Percentiles rank a stretch among this genome's conserved stretches.
Evolutionary conservation across 495 filamentous ascomycete genomes (phyloP).

Genomic region (Neurospora cerealis): DNA sequence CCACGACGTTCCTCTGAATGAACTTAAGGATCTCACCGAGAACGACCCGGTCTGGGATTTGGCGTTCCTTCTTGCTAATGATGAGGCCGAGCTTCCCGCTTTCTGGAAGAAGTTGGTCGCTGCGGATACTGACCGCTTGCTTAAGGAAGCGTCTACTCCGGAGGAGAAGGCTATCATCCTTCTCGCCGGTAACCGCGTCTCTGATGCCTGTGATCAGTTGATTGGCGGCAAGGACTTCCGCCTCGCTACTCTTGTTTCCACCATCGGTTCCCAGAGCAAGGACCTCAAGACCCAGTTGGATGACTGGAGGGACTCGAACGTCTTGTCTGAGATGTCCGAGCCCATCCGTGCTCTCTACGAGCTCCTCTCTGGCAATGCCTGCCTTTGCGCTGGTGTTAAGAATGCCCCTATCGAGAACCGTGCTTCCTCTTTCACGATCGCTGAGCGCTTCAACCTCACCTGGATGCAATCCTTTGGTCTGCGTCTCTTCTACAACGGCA

Average conservation of each 20-base stretch:
- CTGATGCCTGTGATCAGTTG: conserved; percentile 71
- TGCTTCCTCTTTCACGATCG: conserved; percentile 63
- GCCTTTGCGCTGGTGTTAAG: conserved; percentile 65
- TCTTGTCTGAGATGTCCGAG: conserved; percentile 78
- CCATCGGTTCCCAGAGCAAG: conserved; percentile 59
- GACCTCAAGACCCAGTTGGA: conserved; percentile 70
- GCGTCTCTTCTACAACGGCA: conserved; percentile 71
- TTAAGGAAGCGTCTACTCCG: conserved; percentile 38
- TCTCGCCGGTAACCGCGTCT: conserved; percentile 64
- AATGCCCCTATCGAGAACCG: conserved; percentile 64
- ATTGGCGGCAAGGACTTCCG: conserved; percentile 63
- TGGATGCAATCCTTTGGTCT: conserved; percentile 92
- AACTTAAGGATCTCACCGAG: conserved; percentile 25
- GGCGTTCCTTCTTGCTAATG: conserved; percentile 79
- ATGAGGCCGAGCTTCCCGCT: conserved; percentile 43
- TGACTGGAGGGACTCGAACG: conserved; percentile 70
- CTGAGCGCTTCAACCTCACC: conserved; percentile 71
- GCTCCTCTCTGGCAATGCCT: conserved; percentile 75
- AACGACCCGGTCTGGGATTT: conserved; percentile 65
- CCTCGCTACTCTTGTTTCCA: conserved; percentile 71
- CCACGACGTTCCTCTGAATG: conserved; percentile 11
- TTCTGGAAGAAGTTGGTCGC: conserved; percentile 59
- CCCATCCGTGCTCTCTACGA: conserved; percentile 82
- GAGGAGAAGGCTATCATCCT: conserved; percentile 81
- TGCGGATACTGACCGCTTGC: conserved; percentile 40